These are phyloP conservation scores for Diaporthe humulicola DNA, from an alignment of 2,329 filamentous ascomycete species.

Conservation along the genomic window DNA sequence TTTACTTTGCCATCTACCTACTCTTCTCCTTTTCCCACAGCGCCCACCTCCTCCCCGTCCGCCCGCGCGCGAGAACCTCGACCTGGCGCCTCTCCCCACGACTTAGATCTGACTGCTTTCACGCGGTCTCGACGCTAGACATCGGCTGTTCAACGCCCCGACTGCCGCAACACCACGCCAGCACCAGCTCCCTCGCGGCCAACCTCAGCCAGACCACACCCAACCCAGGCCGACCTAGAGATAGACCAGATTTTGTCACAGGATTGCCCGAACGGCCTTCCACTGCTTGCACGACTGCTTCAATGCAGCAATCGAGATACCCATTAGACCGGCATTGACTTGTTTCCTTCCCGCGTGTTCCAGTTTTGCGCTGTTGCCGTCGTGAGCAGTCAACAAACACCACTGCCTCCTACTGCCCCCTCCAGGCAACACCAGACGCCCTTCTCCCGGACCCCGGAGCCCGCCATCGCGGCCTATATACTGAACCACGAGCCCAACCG, in stretches of 20 bases:
- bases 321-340: conserved; percentile 33
- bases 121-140: conserved; percentile 27
- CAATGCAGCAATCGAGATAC: conserved; percentile 27
- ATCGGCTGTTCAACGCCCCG: conserved; percentile 31
- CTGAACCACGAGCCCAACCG: conserved; percentile 17
- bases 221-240: conserved; percentile 22
- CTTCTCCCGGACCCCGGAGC: neutral
- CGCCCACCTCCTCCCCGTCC: neutral
- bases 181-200: conserved; percentile 11
- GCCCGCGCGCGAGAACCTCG: neutral
- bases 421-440: neutral
- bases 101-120: conserved; percentile 8
- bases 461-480: neutral
- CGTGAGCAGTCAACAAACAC: conserved; percentile 19
- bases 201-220: neutral
- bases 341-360: conserved; percentile 5
- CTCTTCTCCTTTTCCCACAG: neutral
- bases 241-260: conserved; percentile 31
- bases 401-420: conserved; percentile 7
- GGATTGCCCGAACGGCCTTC: conserved; percentile 29
- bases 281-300: conserved; percentile 20
- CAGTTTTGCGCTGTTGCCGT: conserved; percentile 17
- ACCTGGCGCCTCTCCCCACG: conserved; percentile 12
- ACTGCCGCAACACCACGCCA: conserved; percentile 22
- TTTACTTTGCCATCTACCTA: neutral